These are phyloP conservation scores for Chlamydomonas urium DNA, from an alignment of 139 green algal genomes.

Conservation along the genomic window DNA sequence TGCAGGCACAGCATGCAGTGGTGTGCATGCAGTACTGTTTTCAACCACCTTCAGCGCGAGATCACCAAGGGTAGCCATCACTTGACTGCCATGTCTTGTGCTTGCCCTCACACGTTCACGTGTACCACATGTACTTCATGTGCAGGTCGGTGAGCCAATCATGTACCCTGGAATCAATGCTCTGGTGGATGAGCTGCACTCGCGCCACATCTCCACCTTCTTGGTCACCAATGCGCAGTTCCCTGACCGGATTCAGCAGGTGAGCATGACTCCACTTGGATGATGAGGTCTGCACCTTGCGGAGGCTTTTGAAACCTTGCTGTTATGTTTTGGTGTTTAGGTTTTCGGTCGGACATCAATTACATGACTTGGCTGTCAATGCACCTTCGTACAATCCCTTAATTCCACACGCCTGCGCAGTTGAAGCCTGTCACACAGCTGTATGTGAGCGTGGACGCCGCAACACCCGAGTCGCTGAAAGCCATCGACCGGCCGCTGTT, in stretches of 20 bases:
- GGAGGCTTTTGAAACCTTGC: too few relatives aligned
- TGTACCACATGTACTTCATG: too few relatives aligned
- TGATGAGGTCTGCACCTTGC: too few relatives aligned
- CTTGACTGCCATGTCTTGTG: too few relatives aligned
- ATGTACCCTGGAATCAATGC: constrained; percentile 86
- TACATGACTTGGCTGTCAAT: too few relatives aligned
- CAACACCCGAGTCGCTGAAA: constrained; percentile 77
- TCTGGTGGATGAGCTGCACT: constrained; percentile 64
- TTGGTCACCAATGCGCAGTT: constrained; percentile 82
- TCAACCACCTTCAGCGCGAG: neutral
- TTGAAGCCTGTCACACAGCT: constrained; percentile 77
- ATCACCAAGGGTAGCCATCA: too few relatives aligned
- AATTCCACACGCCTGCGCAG: constrained; percentile 25
- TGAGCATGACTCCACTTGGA: constrained; percentile 1
- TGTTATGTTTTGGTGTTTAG: too few relatives aligned
- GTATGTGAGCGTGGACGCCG: constrained; percentile 81
- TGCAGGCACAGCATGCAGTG: too few relatives aligned
- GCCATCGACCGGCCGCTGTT: constrained; percentile 78
- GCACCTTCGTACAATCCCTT: too few relatives aligned
- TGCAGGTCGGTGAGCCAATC: constrained; percentile 82
- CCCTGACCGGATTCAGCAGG: constrained; percentile 57
- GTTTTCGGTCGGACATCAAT: too few relatives aligned
- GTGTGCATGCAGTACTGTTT: too few relatives aligned
- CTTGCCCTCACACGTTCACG: too few relatives aligned
- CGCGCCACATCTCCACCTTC: constrained; percentile 71